Conservation (phyloP, 2,329 filamentous ascomycete genomes). For the Talaromyces verruculosus region DNA sequence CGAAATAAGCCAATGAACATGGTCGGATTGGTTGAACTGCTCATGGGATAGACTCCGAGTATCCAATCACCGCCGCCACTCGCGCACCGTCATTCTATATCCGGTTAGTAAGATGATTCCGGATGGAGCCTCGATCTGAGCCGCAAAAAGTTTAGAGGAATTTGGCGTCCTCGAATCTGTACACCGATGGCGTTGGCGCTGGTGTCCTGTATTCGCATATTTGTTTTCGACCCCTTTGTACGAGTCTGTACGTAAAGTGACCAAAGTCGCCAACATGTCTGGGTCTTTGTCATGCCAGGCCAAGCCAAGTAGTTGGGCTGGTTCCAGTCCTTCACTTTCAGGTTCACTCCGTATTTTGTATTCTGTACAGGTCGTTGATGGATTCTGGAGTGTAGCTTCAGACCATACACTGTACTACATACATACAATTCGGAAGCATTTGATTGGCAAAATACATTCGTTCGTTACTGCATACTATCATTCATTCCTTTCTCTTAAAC, state of each 20-base stretch:
- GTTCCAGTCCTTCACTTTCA: not conserved
- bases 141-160: constrained; percentile 9
- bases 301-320: not conserved
- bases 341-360: not conserved
- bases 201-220: not conserved
- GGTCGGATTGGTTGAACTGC: not conserved
- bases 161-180: not conserved
- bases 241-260: not conserved
- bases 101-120: not conserved
- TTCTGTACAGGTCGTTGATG: not conserved
- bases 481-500: not conserved
- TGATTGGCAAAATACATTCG: not conserved
- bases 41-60: not conserved
- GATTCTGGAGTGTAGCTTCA: not conserved
- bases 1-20: not conserved
- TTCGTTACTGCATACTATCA: not conserved
- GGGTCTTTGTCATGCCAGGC: not conserved
- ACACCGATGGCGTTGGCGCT: not conserved
- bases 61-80: not conserved
- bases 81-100: not conserved
- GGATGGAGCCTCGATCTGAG: constrained; percentile 9
- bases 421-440: not conserved
- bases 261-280: not conserved
- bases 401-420: not conserved
- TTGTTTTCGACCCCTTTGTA: constrained; percentile 2